These are phyloP conservation scores for Colletotrichum cordylinicola DNA, from an alignment of 2,329 filamentous ascomycete genomes.

Conservation along the genomic window DNA sequence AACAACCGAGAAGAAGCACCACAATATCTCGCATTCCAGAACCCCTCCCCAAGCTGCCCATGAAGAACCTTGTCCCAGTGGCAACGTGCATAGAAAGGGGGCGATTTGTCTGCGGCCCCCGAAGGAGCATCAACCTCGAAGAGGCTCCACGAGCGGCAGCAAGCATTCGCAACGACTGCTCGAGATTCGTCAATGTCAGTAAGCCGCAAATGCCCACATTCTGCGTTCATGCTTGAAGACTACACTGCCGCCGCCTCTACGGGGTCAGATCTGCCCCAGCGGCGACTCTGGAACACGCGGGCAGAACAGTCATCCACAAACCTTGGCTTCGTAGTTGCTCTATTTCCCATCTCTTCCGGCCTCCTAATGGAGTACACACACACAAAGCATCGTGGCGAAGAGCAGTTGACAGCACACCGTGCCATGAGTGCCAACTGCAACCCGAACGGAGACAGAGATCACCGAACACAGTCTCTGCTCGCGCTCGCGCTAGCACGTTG, in stretches of 20 bases:
- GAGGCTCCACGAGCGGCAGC: background rate
- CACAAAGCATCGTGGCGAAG: background rate
- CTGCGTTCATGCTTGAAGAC: background rate
- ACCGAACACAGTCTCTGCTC: background rate
- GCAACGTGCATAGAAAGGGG: background rate
- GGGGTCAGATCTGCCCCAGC: background rate
- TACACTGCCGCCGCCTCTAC: background rate
- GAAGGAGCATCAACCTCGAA: background rate
- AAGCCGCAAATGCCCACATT: background rate
- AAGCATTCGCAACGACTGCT: background rate
- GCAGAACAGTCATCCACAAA: background rate
- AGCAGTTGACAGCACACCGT: background rate
- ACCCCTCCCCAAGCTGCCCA: background rate
- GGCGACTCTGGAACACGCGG: background rate
- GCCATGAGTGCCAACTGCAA: background rate
- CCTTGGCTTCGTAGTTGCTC: background rate
- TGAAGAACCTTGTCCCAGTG: slow-evolving; percentile 1
- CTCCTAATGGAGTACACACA: background rate
- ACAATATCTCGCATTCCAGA: background rate
- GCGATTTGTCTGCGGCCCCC: background rate
- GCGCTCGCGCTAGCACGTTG: background rate
- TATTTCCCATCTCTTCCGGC: background rate
- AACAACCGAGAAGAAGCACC: slow-evolving; percentile 1
- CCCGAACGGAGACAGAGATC: background rate
- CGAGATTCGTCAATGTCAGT: background rate